These are phyloP conservation scores for Loxodes magnus DNA, from an alignment of 73 alveolate species.

Conservation along the genomic window DNA sequence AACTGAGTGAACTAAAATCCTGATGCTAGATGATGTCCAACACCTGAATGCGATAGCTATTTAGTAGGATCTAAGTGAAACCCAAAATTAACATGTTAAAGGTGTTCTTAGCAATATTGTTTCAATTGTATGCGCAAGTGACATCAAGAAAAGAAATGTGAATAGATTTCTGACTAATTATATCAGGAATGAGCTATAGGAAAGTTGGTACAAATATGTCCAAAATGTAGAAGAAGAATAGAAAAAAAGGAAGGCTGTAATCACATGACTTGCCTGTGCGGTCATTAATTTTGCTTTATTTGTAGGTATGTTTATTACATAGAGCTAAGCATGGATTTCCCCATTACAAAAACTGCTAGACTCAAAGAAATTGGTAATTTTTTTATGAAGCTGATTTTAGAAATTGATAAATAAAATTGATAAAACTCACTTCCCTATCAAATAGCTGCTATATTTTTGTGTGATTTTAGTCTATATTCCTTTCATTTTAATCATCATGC, in stretches of 20 bases:
- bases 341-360: too few relatives aligned
- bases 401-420: too few relatives aligned
- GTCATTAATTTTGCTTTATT: conserved; percentile 81
- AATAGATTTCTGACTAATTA: conserved; percentile 28
- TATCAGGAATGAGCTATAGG: conserved; percentile 43
- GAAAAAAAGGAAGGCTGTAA: conserved; percentile 83
- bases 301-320: conserved; percentile 44
- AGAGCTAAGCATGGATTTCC: too few relatives aligned
- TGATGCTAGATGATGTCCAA: conserved; percentile 36
- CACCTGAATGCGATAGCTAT: conserved; percentile 40
- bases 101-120: conserved; percentile 36
- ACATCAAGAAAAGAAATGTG: conserved; percentile 31
- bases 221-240: conserved; percentile 54
- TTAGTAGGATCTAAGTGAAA: conserved; percentile 23
- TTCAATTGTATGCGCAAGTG: conserved; percentile 36
- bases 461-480: too few relatives aligned
- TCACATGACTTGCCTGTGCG: conserved; percentile 89
- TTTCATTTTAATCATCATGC: too few relatives aligned
- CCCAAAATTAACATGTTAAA: conserved; percentile 5
- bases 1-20: conserved; percentile 21
- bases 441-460: too few relatives aligned
- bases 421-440: too few relatives aligned
- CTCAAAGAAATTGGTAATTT: too few relatives aligned
- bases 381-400: too few relatives aligned
- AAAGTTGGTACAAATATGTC: conserved; percentile 57